A percentile compares a stretch with the other conserved stretches of the same genome.
These are phyloP conservation scores for Boeremia lycopersici DNA, from an alignment of 2,329 filamentous ascomycete species.

Conservation along the genomic window DNA sequence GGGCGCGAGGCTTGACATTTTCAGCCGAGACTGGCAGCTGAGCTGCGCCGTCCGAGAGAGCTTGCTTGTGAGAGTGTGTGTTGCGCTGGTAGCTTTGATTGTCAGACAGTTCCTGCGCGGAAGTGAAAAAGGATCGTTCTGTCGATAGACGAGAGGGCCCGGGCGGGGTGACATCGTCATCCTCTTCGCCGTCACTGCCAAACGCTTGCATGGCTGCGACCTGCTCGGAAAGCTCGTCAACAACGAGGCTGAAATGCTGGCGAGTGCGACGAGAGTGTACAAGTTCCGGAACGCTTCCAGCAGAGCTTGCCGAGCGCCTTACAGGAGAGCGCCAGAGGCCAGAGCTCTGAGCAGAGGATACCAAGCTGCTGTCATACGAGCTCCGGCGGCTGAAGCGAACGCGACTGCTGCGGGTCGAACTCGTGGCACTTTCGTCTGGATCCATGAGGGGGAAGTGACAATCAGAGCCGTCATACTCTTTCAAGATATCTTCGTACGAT, in stretches of 20 bases:
- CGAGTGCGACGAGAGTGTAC: conserved; percentile 43
- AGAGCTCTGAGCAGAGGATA: conserved; percentile 48
- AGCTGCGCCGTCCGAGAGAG: conserved; percentile 42
- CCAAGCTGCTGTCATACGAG: conserved; percentile 62
- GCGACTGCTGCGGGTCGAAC: conserved; percentile 56
- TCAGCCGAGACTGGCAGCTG: conserved; percentile 32
- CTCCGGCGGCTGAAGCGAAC: conserved; percentile 62
- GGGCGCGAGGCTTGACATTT: conserved; percentile 23
- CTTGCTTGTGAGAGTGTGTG: conserved; percentile 43
- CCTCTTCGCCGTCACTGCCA: conserved; percentile 37
- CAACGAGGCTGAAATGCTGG: conserved; percentile 38
- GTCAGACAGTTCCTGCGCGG: conserved; percentile 29
- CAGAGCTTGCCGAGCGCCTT: conserved; percentile 46
- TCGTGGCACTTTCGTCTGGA: conserved; percentile 46
- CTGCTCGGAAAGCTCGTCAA: conserved; percentile 43
- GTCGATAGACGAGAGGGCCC: conserved; percentile 34
- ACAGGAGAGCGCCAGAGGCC: conserved; percentile 43
- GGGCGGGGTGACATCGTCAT: conserved; percentile 39
- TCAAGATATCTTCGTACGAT: conserved; percentile 46
- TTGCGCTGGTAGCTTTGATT: conserved; percentile 27
- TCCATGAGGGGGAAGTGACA: conserved; percentile 55
- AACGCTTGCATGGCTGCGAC: conserved; percentile 34
- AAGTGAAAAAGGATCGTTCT: conserved; percentile 40
- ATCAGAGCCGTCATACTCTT: conserved; percentile 54
- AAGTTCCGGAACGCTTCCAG: conserved; percentile 47